Evolutionary conservation across 2,329 filamentous ascomycete species (phyloP), one percentile per base, ranked within the genome.

Genomic region (Gyromitra esculenta): DNA sequence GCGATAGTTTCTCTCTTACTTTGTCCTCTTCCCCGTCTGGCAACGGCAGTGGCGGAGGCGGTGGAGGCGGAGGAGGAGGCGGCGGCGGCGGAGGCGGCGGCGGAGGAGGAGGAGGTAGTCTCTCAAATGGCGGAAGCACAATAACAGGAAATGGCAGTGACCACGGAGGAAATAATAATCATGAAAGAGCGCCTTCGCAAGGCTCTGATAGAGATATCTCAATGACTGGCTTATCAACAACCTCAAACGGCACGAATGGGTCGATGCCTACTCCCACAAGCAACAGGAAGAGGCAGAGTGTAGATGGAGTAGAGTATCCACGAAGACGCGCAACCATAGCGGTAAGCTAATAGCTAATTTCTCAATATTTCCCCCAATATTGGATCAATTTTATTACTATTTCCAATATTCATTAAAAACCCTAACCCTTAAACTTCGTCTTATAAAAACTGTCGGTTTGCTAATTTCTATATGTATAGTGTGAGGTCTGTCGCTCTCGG

Each of bases 401-500:
- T 39, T 72, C 76, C 71, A 52, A 7, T 35, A 43, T 52, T 64
- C 70, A 41, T 68, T 50, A 57, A 63, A 41, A 48, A 50, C 25
- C 65, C 78, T 72, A 81, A 54, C 62, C 69, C 75, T 48, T 15
- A 56, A 78, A 50, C 54, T 45, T 41, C 75, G 18, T 63, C 15
- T 37, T n/a, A 59, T 21, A 35, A 21, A 35, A 43, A 37, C 15
- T 11, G 18, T 68, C 43, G 6, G 39, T 25, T 75, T 62, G 25
- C 54, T 77, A 60, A 48, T 64, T n/a, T 67, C 75, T 80, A 43
- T 57, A 73, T 31, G 43, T 18, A 68, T 70, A 93, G 91, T 94
- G 92, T 83, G 91, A 94, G 82, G 91, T 94, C 74, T 94, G 92
- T 82, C 90, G 92, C 18, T 92, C 92, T 45, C 88, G 92, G 80